Percentiles rank a stretch among this genome's conserved stretches.
Evolutionary conservation across 495 filamentous ascomycete genomes (phyloP).

Genomic region (Aspergillus olivimuriae): DNA sequence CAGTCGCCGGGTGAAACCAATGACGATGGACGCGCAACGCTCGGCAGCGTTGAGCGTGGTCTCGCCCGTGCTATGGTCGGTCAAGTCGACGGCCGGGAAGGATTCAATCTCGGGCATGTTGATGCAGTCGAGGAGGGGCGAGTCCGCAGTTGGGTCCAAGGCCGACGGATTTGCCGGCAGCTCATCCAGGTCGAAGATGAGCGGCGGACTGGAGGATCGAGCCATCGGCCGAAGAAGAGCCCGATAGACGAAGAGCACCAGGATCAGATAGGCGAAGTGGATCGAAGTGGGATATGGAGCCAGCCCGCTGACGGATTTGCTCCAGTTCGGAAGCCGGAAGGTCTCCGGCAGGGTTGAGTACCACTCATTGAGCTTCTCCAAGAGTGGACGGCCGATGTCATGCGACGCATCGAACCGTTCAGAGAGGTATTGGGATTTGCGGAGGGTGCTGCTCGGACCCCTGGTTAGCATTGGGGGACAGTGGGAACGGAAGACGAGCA

Average conservation of each 20-base stretch:
- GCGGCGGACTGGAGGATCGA: constrained; percentile 25
- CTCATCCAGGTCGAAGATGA: constrained; percentile 29
- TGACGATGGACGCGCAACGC: constrained; percentile 27
- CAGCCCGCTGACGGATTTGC: constrained; percentile 23
- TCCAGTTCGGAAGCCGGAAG: constrained; percentile 27
- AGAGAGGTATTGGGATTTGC: constrained; percentile 26
- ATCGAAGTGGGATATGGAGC: constrained; percentile 26
- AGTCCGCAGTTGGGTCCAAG: constrained; percentile 12
- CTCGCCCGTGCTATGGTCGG: constrained; percentile 22
- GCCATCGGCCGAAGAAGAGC: constrained; percentile 32
- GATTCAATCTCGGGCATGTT: constrained; percentile 18
- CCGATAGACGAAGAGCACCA: constrained; percentile 32
- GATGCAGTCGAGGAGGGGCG: constrained; percentile 17
- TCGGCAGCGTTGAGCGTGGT: constrained; percentile 28
- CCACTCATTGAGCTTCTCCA: constrained; percentile 27
- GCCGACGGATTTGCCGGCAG: constrained; percentile 16
- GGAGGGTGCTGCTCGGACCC: constrained; percentile 18
- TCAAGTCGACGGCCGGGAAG: constrained; percentile 21
- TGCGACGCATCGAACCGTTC: constrained; percentile 22
- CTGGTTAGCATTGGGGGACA: neutral
- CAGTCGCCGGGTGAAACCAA: constrained; percentile 25
- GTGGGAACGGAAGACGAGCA: neutral
- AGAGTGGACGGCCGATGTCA: constrained; percentile 20
- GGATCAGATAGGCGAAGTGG: constrained; percentile 31
- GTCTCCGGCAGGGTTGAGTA: constrained; percentile 23